A percentile compares a stretch with the other conserved stretches of the same genome.
Evolutionary conservation across 306 rosid genomes (phyloP).

Genomic region (Fragaria vesca): DNA sequence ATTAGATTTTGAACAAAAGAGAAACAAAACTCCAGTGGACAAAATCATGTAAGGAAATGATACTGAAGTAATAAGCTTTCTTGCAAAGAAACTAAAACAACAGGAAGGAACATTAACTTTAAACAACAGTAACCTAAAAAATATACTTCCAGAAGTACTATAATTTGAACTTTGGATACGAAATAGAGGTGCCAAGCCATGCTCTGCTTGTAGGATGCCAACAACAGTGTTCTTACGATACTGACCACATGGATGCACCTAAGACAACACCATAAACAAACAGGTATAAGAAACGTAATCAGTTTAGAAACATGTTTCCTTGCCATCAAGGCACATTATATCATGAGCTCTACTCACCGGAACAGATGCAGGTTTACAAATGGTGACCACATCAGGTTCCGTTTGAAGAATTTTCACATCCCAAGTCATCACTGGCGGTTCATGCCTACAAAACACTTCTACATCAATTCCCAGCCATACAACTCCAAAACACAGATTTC

Average conservation of each 20-base stretch:
- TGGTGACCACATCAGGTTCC: slow-evolving; percentile 61
- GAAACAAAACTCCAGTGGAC: not conserved
- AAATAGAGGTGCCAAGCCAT: slow-evolving; percentile 79
- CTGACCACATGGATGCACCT: slow-evolving; percentile 99
- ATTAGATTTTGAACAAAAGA: slow-evolving; percentile 5
- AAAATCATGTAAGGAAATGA: slow-evolving; percentile 49
- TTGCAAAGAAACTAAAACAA: slow-evolving; percentile 17
- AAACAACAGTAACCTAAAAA: slow-evolving; percentile 8
- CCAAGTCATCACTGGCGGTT: slow-evolving; percentile 82
- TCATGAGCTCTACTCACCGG: slow-evolving; percentile 55
- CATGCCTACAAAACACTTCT: slow-evolving; percentile 65
- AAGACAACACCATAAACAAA: slow-evolving; percentile 36
- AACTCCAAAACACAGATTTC: slow-evolving; percentile 17
- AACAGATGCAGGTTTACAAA: slow-evolving; percentile 84
- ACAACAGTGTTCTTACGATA: slow-evolving; percentile 93
- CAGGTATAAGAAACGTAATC: slow-evolving; percentile 20
- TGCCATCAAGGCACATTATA: not conserved
- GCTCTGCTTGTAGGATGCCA: slow-evolving; percentile 93
- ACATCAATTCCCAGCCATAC: slow-evolving; percentile 34
- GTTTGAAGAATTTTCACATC: slow-evolving; percentile 52
- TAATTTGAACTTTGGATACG: slow-evolving; percentile 60
- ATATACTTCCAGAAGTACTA: slow-evolving; percentile 16
- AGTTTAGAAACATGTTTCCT: not conserved
- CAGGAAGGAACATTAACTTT: slow-evolving; percentile 7
- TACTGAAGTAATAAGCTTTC: slow-evolving; percentile 18